These are phyloP conservation scores for Acanthamoeba sp. DNA, from an alignment of 208 protist genomes.

Conservation along the genomic window DNA sequence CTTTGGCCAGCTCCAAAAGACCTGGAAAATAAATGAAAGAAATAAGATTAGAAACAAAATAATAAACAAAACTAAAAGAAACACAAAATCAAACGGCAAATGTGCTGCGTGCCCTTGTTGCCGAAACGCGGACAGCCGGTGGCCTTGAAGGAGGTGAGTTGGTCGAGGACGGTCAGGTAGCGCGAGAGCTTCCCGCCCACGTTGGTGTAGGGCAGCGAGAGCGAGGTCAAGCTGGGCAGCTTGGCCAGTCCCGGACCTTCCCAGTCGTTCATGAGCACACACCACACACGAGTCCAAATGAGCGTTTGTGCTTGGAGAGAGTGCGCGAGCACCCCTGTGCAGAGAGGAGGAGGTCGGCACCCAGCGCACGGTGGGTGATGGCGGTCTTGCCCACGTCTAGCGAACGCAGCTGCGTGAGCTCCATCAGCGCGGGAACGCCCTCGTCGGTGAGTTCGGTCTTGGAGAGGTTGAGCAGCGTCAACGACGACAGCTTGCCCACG, in stretches of 20 bases:
- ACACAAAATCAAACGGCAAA: no score
- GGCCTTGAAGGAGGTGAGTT: conserved; percentile 26
- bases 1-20: conserved; percentile 19
- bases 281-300: background rate
- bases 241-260: conserved; percentile 4
- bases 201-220: conserved; percentile 57
- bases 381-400: conserved; percentile 53
- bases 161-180: background rate
- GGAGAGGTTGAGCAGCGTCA: conserved; percentile 71
- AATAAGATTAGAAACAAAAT: no score
- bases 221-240: background rate
- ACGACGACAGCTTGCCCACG: conserved; percentile 46
- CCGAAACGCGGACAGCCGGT: conserved; percentile 32
- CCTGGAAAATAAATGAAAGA: background rate
- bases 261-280: background rate
- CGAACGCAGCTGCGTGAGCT: background rate
- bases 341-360: background rate
- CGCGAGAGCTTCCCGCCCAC: conserved; percentile 49
- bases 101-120: conserved; percentile 59
- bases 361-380: conserved; percentile 14
- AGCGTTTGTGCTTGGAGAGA: no score
- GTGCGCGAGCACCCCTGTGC: background rate
- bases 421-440: background rate
- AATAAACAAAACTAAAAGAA: no score
- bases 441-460: conserved; percentile 59